Base-by-base conservation (phyloP, 2,329 filamentous ascomycete species). In the Pseudogymnoascus sp. region DNA sequence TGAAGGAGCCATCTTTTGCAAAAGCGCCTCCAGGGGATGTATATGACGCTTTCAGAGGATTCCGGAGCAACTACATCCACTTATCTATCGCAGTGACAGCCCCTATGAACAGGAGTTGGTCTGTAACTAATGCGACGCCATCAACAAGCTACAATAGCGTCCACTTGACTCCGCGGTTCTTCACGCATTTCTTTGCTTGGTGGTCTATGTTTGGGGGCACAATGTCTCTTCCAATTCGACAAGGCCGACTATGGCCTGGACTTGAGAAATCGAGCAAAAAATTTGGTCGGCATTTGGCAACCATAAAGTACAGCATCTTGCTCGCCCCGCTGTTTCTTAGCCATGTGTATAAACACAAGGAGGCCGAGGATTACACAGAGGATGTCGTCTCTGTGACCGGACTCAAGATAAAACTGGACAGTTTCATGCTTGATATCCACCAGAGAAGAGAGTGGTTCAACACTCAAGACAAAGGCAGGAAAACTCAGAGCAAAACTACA, bases 281-380 rank as follows among this genome's bases (percentile, higher is more conserved):
- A 73, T 99, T 99, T 72, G 93, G 93, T 12, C 85, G 94, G 58
- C 95, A 99, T 74, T 78, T 99, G 64, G 93, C 92, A n/a, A 99
- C 95, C 7, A 92, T 99, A 79, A 99, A 99, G 78, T 97, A 97
- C 77, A 97, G 93, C 65, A 77, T 99, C 20, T 81, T 97, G 2
- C 79, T 99, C 14, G 96, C 94, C 2, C 94, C 94, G 0, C 77
- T 99, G 2, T 99, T 96, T 73, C 84, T 99, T 65, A 95, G 92
- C 67, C 94, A 99, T 69, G 92, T 99, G 33, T 99, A 99, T 78
- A 97, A 97, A 74, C 94, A 99, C 77, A 97, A 97, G 72, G 94
- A 99, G 70, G 86, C 86, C 0, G 93, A 97, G 70, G 92, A 96
- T 63, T 89, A 90, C 70, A 81, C 84, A 0, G 87, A 92, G 64